Evolutionary conservation across 208 protist species (phyloP), one percentile per base, ranked within the genome.

Genomic region (Naegleria gruberi): DNA sequence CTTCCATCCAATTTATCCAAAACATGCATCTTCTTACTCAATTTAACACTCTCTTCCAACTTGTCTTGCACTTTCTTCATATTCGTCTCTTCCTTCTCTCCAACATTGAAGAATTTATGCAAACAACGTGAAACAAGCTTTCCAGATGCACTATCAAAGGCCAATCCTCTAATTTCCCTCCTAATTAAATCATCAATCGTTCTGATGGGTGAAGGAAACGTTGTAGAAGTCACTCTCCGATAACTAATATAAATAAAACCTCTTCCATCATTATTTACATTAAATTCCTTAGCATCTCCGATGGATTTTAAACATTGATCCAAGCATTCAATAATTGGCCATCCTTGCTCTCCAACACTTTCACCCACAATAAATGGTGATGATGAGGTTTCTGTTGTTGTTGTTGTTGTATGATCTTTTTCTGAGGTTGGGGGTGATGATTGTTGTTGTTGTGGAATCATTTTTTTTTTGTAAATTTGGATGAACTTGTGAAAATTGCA

Each of bases 101-200:
- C 46, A 23, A 89, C 17, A n/a, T 89, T 89, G 46, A 89, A 89
- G 26, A 89, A 89, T 74, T 89, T 89, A 44, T 89, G 85, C 0
- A 89, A 43, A 12, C 15, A 15, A 44, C 85, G 37, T 17, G 46
- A 74, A n/a, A 89, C 46, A 40, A 89, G 15, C 10, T 74, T 41
- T n/a, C 37, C 46, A 10, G 85, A 74, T 74, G 37, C 37, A 30
- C 8, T 44, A 89, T 89, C 40, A 74, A 89, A 89, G 0, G 34
- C 85, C 26, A 89, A 74, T 8, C 85, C 85, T 89, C 85, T 10
- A 6, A 57, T 19, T 74, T 89, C 85, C 74, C 85, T 89, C 43
- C 85, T 19, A 17, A 87, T 34, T 37, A 30, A 46, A 46, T 34
- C 74, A 34, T 43, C 34, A 3, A 65, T 23, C 12, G 51, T 65